Conservation (phyloP, 1,284 basidiomycete genomes). For the Inonotus obliquus region DNA sequence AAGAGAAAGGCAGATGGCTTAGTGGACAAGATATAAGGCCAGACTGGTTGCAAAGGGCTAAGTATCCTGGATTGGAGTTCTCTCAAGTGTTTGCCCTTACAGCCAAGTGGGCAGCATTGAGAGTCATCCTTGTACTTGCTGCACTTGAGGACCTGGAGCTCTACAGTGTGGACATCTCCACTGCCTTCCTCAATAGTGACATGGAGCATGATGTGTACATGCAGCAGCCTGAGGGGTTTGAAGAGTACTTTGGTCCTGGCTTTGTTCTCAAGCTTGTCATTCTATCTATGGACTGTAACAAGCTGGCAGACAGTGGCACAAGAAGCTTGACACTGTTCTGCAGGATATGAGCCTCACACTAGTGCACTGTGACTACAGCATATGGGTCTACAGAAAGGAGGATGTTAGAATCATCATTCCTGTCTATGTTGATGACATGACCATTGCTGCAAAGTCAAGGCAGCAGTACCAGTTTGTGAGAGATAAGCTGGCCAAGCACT, state of each 20-base stretch:
- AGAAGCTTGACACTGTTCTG: too few relatives aligned
- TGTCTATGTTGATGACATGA: too few relatives aligned
- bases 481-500: too few relatives aligned
- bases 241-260: constrained; percentile 18
- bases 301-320: constrained; percentile 25
- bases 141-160: constrained; percentile 32
- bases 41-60: background rate
- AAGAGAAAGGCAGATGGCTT: too few relatives aligned
- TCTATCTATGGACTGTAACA: constrained; percentile 29
- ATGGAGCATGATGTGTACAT: constrained; percentile 21
- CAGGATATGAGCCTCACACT: too few relatives aligned
- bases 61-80: background rate
- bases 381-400: too few relatives aligned
- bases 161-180: constrained; percentile 32
- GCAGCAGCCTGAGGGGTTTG: constrained; percentile 27
- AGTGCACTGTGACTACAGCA: too few relatives aligned
- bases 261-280: constrained; percentile 21
- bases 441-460: too few relatives aligned
- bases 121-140: constrained; percentile 24
- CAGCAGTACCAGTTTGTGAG: too few relatives aligned
- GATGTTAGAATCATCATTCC: too few relatives aligned
- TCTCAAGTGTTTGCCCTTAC: constrained; percentile 31
- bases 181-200: constrained; percentile 31
- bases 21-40: background rate
- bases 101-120: constrained; percentile 28